Evolutionary conservation across 306 rosid species (phyloP).

Genomic region (Dryas octopetala): DNA sequence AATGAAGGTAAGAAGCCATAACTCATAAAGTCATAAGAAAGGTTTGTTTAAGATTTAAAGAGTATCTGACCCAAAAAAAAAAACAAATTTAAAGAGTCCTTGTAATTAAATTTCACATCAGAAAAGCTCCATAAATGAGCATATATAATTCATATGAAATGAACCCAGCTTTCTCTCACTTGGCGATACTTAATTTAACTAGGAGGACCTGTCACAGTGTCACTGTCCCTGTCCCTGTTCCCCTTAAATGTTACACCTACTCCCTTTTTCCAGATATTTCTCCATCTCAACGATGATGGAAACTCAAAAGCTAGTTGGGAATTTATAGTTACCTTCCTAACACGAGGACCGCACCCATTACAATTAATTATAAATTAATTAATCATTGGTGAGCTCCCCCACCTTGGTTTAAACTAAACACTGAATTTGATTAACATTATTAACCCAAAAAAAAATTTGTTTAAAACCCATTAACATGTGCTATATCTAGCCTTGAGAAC

Average conservation of each 20-base stretch:
- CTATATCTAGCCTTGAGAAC: no score
- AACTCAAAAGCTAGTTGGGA: background rate
- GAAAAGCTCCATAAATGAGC: constrained; percentile 12
- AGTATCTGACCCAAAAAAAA: no score
- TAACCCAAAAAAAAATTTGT: no score
- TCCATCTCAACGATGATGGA: background rate
- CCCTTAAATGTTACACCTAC: constrained; percentile 5
- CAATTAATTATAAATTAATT: no score
- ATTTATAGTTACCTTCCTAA: background rate
- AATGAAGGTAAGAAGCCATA: no score
- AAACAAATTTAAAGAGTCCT: background rate
- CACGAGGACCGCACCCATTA: background rate
- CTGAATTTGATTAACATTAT: background rate
- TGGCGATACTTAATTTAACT: no score
- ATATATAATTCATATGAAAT: background rate
- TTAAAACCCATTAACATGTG: no score
- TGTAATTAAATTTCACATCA: background rate
- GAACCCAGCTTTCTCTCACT: background rate
- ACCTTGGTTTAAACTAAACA: background rate
- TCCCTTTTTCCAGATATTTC: background rate
- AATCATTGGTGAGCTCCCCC: no score
- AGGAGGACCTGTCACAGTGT: background rate
- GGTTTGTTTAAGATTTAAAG: no score
- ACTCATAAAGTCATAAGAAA: no score
- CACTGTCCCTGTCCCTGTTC: background rate